phyloP scores from a whole-genome alignment of 2,329 filamentous ascomycete genomes.

The Alternaria incomplexa region DNA sequence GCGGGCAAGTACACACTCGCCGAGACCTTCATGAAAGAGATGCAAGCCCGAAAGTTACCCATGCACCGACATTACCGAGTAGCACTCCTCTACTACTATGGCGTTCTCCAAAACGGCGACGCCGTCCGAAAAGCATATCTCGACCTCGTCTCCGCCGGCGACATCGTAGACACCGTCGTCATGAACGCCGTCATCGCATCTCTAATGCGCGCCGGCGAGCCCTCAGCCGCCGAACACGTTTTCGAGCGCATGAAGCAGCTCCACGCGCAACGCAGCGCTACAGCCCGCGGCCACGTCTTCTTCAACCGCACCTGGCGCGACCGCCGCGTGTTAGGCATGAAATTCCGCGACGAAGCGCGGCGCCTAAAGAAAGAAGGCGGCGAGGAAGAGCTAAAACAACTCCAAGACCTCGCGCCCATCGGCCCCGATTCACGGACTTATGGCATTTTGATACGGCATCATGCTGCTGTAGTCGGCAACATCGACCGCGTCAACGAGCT shows the following conservation, averaged over 20 bases:
- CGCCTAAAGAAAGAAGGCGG: conserved; percentile 52
- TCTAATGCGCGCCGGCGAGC: conserved; percentile 77
- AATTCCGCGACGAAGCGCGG: conserved; percentile 55
- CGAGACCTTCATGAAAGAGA: conserved; percentile 83
- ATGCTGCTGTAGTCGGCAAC: conserved; percentile 71
- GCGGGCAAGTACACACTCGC: conserved; percentile 83
- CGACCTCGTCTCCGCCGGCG: conserved; percentile 81
- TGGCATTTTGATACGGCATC: conserved; percentile 77
- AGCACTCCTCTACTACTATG: conserved; percentile 82
- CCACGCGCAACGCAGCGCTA: conserved; percentile 49
- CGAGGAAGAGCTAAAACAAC: conserved; percentile 61
- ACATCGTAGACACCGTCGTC: conserved; percentile 85
- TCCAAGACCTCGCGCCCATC: conserved; percentile 71
- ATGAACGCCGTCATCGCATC: conserved; percentile 86
- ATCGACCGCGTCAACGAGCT: conserved; percentile 73
- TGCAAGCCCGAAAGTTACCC: conserved; percentile 70
- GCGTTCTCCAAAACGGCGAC: conserved; percentile 73
- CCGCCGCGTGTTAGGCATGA: conserved; percentile 52
- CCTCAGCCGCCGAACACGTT: conserved; percentile 76
- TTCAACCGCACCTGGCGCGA: conserved; percentile 51
- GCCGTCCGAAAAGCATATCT: conserved; percentile 79
- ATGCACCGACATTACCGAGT: conserved; percentile 83
- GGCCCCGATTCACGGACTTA: conserved; percentile 81
- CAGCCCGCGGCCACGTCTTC: conserved; percentile 34
- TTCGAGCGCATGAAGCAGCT: conserved; percentile 82